phyloP scores from a whole-genome alignment of 805 yeast species.

The Myxozyma geophila region DNA sequence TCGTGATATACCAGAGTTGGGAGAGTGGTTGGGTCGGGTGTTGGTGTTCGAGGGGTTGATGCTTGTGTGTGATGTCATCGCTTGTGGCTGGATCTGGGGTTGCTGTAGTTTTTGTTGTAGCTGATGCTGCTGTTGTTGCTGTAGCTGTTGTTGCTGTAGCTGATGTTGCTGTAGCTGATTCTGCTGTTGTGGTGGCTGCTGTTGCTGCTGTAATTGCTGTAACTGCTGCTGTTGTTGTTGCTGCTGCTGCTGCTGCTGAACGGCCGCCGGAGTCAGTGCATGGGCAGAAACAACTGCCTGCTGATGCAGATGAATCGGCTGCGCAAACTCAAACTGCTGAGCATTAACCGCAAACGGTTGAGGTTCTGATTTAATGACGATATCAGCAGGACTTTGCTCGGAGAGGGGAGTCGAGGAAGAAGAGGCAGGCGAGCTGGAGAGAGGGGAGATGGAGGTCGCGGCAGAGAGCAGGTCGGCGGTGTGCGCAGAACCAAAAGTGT shows the following conservation, averaged over 20 bases:
- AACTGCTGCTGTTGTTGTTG: not conserved
- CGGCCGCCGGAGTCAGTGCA: not conserved
- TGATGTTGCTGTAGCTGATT: slow-evolving; percentile 8
- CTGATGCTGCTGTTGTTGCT: slow-evolving; percentile 9
- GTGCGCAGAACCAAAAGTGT: not conserved
- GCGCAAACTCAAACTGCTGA: too few species aligned
- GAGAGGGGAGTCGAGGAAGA: not conserved
- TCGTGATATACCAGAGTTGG: slow-evolving; percentile 4
- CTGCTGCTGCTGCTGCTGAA: slow-evolving; percentile 3
- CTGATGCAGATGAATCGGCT: not conserved
- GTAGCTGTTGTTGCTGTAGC: slow-evolving; percentile 5
- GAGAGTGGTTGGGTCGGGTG: slow-evolving; percentile 4
- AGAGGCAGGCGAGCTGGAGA: not conserved
- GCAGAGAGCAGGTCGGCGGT: slow-evolving; percentile 1
- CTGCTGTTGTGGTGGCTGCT: not conserved
- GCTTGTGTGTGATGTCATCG: not conserved
- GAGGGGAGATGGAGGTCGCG: not conserved
- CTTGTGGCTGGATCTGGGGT: slow-evolving; percentile 7
- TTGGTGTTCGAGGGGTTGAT: slow-evolving; percentile 2
- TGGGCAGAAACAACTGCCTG: not conserved
- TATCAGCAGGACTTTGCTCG: not conserved
- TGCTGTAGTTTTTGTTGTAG: slow-evolving; percentile 6
- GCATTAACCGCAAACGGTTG: not conserved
- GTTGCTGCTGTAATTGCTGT: slow-evolving; percentile 8
- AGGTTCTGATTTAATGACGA: slow-evolving; percentile 1